phyloP scores from a whole-genome alignment of 192 early-diverging fungal species.

The Funneliformis geosporum region DNA sequence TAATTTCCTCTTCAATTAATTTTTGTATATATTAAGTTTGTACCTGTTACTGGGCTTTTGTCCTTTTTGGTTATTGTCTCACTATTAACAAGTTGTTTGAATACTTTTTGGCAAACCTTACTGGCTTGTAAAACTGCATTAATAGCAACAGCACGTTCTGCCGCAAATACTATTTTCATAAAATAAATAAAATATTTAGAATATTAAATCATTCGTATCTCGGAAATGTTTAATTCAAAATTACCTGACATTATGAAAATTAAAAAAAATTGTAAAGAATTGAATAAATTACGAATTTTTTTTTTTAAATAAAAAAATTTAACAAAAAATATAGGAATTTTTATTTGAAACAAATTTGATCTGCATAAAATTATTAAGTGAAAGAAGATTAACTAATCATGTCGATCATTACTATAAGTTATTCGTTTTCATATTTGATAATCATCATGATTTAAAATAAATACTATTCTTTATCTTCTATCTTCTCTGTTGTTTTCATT shows the following conservation, averaged over 20 bases:
- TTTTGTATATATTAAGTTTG: neutral
- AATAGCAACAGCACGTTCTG: constrained; percentile 83
- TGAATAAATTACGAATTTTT: too few species aligned
- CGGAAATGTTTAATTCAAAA: neutral
- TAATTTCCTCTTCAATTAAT: too few species aligned
- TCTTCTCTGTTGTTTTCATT: constrained; percentile 50
- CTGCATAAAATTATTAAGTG: too few species aligned
- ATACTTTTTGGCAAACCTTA: constrained; percentile 88
- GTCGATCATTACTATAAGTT: too few species aligned
- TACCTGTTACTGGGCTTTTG: constrained; percentile 94
- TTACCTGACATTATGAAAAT: neutral
- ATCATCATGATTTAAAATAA: neutral
- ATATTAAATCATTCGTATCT: neutral
- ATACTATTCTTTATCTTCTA: neutral
- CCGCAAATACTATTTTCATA: constrained; percentile 44
- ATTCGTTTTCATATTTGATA: too few species aligned
- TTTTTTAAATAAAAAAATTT: too few species aligned
- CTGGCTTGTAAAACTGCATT: constrained; percentile 86
- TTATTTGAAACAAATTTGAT: too few species aligned
- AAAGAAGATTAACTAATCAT: too few species aligned
- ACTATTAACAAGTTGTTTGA: constrained; percentile 74
- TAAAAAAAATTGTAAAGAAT: too few species aligned
- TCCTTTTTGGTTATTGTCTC: constrained; percentile 91
- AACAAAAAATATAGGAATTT: too few species aligned
- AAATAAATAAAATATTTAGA: constrained; percentile 31